Evolutionary conservation across 2,329 filamentous ascomycete species (phyloP).

Genomic region (Didymella sp.): DNA sequence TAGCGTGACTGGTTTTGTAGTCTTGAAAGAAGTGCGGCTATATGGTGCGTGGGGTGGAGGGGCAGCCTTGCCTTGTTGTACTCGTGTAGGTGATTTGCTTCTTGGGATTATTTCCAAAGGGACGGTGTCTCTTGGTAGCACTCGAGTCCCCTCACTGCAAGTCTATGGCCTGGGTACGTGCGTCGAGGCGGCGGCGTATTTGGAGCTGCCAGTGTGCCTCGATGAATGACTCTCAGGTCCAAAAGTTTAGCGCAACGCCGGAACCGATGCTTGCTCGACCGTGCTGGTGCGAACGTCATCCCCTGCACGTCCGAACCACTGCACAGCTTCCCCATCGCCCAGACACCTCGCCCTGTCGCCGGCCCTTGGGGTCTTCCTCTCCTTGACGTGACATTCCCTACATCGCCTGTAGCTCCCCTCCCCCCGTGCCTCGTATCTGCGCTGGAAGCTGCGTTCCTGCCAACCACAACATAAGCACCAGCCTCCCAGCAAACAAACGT

Average conservation of each 20-base stretch:
- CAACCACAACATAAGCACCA: conserved; percentile 20
- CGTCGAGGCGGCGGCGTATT: conserved; percentile 2
- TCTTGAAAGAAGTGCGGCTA: conserved; percentile 7
- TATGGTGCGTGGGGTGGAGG: conserved; percentile 33
- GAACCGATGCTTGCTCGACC: not conserved
- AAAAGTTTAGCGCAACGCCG: conserved; percentile 4
- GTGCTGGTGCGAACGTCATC: conserved; percentile 15
- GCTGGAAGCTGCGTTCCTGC: conserved; percentile 13
- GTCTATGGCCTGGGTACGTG: not conserved
- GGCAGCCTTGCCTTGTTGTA: conserved; percentile 16
- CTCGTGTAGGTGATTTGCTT: not conserved
- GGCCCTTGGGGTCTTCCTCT: conserved; percentile 19
- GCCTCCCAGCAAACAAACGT: conserved; percentile 17
- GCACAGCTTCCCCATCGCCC: conserved; percentile 19
- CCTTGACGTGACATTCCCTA: conserved; percentile 11
- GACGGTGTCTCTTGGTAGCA: not conserved
- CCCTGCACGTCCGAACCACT: conserved; percentile 13
- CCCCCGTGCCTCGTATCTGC: conserved; percentile 9
- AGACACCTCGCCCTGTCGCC: conserved; percentile 19
- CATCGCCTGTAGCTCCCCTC: conserved; percentile 1
- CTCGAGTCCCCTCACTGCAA: not conserved
- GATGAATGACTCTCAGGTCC: not conserved
- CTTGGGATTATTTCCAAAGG: too few relatives aligned
- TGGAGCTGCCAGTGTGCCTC: conserved; percentile 1
- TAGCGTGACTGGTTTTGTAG: not conserved